Evolutionary conservation across 2,329 filamentous ascomycete species (phyloP).

Genomic region (Thermomyces lanuginosus): DNA sequence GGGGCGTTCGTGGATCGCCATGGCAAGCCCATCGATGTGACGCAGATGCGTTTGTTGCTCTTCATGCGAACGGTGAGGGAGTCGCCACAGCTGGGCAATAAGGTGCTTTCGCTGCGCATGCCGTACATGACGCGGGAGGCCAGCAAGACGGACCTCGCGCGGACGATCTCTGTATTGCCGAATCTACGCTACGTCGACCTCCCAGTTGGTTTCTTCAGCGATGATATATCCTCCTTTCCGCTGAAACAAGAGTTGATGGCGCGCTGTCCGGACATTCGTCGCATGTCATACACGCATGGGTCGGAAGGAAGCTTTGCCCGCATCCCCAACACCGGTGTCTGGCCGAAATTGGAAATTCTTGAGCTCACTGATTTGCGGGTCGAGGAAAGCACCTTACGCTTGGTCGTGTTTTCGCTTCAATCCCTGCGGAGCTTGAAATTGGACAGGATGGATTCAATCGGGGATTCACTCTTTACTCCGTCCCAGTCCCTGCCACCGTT

Average conservation of each 20-base stretch:
- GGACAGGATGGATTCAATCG: conserved; percentile 50
- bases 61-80: conserved; percentile 71
- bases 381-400: conserved; percentile 38
- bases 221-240: conserved; percentile 58
- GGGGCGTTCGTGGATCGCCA: conserved; percentile 58
- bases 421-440: conserved; percentile 60
- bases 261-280: conserved; percentile 65
- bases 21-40: conserved; percentile 63
- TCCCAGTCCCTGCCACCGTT: conserved; percentile 53
- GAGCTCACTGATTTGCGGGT: conserved; percentile 24
- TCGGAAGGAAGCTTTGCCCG: conserved; percentile 61
- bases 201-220: conserved; percentile 70
- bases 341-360: conserved; percentile 26
- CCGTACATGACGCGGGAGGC: conserved; percentile 92
- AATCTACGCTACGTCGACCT: conserved; percentile 81
- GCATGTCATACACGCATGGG: conserved; percentile 72
- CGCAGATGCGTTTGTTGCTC: conserved; percentile 57
- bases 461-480: conserved; percentile 58
- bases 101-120: conserved; percentile 67
- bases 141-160: conserved; percentile 65
- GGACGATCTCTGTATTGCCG: conserved; percentile 68
- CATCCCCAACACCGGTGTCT: conserved; percentile 40
- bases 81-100: conserved; percentile 50
- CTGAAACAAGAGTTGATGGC: conserved; percentile 72
- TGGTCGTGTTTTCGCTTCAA: conserved; percentile 51